Conservation (phyloP, 2,329 filamentous ascomycete genomes). For the Microsporum audouinii region DNA sequence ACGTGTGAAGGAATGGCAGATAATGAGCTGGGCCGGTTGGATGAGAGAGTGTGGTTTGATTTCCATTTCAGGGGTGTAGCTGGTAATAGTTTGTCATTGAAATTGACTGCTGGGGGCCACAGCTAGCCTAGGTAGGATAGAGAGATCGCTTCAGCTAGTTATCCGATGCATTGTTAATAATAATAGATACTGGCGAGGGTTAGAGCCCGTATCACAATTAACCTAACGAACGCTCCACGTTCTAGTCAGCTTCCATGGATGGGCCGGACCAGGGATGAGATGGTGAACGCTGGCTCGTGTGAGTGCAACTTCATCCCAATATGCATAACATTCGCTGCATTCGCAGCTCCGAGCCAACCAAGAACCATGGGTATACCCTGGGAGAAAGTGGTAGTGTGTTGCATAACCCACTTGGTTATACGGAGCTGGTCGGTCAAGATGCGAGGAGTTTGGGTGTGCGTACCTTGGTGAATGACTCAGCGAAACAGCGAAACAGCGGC, state of each 20-base stretch:
- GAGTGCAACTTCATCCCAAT: neutral
- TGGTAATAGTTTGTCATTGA: neutral
- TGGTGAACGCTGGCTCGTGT: neutral
- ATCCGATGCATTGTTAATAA: too few relatives aligned
- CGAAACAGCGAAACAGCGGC: too few relatives aligned
- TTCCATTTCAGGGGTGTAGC: neutral
- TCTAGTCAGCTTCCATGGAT: neutral
- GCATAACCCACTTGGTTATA: too few relatives aligned
- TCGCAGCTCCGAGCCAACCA: neutral
- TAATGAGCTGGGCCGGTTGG: neutral
- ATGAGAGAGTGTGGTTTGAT: neutral
- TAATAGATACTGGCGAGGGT: neutral
- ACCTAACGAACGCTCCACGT: neutral
- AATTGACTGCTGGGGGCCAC: neutral
- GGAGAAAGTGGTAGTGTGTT: too few relatives aligned
- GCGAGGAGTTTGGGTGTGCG: too few relatives aligned
- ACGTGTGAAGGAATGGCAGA: neutral
- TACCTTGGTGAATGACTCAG: too few relatives aligned
- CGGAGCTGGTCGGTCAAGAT: too few relatives aligned
- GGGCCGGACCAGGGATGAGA: neutral
- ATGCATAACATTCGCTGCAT: neutral
- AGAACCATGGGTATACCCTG: too few relatives aligned
- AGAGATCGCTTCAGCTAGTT: neutral
- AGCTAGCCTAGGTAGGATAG: neutral
- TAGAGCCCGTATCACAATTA: neutral